Evolutionary conservation across 805 yeast genomes (phyloP).

Genomic region (Candida sakaeoensis): DNA sequence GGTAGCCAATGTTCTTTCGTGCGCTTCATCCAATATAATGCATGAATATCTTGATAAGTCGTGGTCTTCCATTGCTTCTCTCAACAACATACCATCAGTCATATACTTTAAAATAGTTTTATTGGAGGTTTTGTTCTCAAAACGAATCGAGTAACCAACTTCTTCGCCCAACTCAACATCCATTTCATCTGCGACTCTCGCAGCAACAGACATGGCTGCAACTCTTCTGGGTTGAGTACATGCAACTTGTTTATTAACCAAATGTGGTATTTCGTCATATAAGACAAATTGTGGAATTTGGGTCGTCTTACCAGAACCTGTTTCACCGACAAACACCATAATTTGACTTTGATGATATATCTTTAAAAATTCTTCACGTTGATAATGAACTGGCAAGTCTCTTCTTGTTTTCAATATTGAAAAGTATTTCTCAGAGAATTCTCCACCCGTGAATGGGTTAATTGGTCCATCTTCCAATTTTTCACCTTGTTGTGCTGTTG

Average conservation of each 20-base stretch:
- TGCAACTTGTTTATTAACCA: slow-evolving; percentile 80
- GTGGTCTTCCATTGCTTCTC: slow-evolving; percentile 98
- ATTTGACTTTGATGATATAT: slow-evolving; percentile 86
- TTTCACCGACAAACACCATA: slow-evolving; percentile 98
- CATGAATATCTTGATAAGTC: slow-evolving; percentile 76
- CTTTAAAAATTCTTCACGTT: slow-evolving; percentile 81
- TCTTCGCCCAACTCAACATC: slow-evolving; percentile 90
- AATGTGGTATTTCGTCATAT: slow-evolving; percentile 89
- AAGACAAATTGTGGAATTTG: slow-evolving; percentile 96
- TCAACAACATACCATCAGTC: slow-evolving; percentile 97
- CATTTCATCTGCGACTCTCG: slow-evolving; percentile 96
- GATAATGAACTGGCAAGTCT: slow-evolving; percentile 90
- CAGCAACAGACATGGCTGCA: slow-evolving; percentile 98
- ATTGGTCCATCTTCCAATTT: slow-evolving; percentile 50
- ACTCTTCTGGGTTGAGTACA: slow-evolving; percentile 98
- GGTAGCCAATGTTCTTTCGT: slow-evolving; percentile 94
- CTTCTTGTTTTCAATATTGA: slow-evolving; percentile 77
- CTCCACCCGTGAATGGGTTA: slow-evolving; percentile 79
- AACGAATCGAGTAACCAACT: slow-evolving; percentile 93
- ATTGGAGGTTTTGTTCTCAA: slow-evolving; percentile 80
- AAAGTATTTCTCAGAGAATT: slow-evolving; percentile 62
- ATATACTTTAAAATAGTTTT: slow-evolving; percentile 87
- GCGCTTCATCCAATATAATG: slow-evolving; percentile 94
- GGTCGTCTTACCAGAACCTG: slow-evolving; percentile 98
- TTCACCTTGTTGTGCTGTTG: slow-evolving; percentile 63